Conservation (phyloP, 1,139 yeast species). For the Saccharomycopsis hybrid region DNA sequence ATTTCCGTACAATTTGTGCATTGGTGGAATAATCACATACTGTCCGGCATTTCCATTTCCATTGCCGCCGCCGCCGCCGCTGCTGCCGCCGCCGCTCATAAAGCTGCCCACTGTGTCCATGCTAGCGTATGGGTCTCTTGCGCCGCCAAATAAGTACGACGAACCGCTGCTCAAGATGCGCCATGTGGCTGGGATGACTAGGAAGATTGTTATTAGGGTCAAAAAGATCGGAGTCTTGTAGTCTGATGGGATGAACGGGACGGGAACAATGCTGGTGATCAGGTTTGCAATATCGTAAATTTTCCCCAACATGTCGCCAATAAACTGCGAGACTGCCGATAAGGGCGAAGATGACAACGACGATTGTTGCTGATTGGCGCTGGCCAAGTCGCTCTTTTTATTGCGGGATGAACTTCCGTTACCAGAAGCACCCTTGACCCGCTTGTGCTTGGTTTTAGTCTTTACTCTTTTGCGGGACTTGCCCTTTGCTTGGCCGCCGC, state of each 20-base stretch:
- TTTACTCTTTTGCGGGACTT: not conserved
- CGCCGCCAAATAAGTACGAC: not conserved
- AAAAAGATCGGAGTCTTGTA: conserved; percentile 6
- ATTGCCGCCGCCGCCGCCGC: not conserved
- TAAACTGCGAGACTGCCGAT: not conserved
- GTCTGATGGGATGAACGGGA: conserved; percentile 9
- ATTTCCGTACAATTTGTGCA: conserved; percentile 8
- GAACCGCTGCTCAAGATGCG: not conserved
- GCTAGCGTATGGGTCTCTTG: conserved; percentile 3
- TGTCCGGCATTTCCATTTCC: not conserved
- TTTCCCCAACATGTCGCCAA: not conserved
- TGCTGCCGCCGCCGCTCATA: not conserved
- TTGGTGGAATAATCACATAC: conserved; percentile 19
- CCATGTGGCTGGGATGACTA: not conserved
- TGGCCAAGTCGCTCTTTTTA: too few relatives aligned
- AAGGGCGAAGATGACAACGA: not conserved
- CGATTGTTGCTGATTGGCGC: too few relatives aligned
- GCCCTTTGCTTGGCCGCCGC: not conserved
- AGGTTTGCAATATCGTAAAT: conserved; percentile 3
- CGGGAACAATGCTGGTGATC: conserved; percentile 8
- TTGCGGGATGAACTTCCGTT: too few relatives aligned
- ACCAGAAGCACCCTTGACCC: not conserved
- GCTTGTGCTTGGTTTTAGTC: not conserved
- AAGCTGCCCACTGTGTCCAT: conserved; percentile 6
- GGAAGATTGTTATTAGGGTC: not conserved